Base-by-base conservation (phyloP, 768 basidiomycete species). In the Termitomyces sp. region DNA sequence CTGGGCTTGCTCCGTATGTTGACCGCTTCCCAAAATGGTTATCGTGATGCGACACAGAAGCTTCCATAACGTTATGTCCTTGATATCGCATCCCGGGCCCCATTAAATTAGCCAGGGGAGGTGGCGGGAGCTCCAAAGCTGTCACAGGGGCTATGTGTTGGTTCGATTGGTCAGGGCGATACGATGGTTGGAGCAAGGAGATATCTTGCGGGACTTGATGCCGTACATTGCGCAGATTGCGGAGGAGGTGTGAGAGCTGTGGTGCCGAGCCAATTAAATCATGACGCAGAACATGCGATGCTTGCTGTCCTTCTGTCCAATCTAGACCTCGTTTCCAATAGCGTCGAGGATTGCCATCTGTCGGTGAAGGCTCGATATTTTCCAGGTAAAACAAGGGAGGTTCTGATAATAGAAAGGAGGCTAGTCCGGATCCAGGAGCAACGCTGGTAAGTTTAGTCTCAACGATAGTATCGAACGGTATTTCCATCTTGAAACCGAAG, bases 401-500 rank as follows among this genome's bases (percentile, higher is more conserved):
- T 48, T 74, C 78, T 24, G 86, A 82, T 35, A 92, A 79, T n/a
- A 76, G 64, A 66, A 92, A 84, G 1, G 84, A 77, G 7, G 84
- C 86, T 7, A 81, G 73, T 33, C 79, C 88, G 8, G 79, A 75
- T 32, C 81, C 83, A 13, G 83, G 80, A 18, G 79, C 72, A 32
- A 76, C 70, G 55, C 82, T 77, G 26, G 76, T 71, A 68, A 88
- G 85, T 52, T 81, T 78, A 5, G 83, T 79, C 32, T 84, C 75
- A 20, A 77, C 62, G 60, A 92, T 85, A 58, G 70, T 77, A 56
- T 82, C 76, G 70, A 88, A 90, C 5, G 88, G 82, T 18, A 92
- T 78, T 60, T 90, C 88, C 87, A 93, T 93, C 70, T 92, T 92
- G 78, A 92, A 92, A 20, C 87, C 82, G 60, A 79, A 80, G 22